Evolutionary conservation across 495 filamentous ascomycete genomes (phyloP), one percentile per base, ranked within the genome.

Genomic region (Daldinia childiae): DNA sequence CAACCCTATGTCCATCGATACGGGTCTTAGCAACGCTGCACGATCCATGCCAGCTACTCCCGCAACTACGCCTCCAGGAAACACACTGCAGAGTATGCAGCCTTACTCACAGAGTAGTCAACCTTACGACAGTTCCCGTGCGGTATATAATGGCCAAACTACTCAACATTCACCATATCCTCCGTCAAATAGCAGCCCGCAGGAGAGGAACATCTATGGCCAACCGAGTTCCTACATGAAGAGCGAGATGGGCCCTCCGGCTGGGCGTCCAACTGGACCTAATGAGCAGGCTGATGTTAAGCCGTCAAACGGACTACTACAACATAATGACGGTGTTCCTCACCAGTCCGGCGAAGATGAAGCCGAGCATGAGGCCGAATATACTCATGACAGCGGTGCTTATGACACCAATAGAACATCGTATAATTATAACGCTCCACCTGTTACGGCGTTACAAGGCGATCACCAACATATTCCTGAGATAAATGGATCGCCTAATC

Each of bases 1-100:
- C 56, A 92, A 91, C 77, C 87, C 91, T 17, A 87, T 98, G 77
- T 90, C 93, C 14, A 94, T 98, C 66, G 95, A 99, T 72, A 95
- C 91, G 14, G 86, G 87, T 55, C 79, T 95, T 72, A 92, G 88
- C 80, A 93, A 90, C 79, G 85, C 91, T 51, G 76, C 74, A 43
- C 92, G 94, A 52, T 97, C 94, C 45, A 92, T 97, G 84, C 95
- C 95, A 8, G 94, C 91, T 30, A 98, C 96, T 6, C 95, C 96
- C 14, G 91, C 95, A 9, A 97, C 94, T 8, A 98, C 95, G 1
- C 95, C 95, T 1, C 95, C 95, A 0, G 95, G 92, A 4, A 89
- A 82, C 59, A 84, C 86, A 36, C 82, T 94, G 68, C 91, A 93
- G 62, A 89, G 87, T 67, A 91, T 97, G 87, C 92, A 92, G 57